phyloP scores from a whole-genome alignment of 139 green algal genomes.

The Chlorella sp. region DNA sequence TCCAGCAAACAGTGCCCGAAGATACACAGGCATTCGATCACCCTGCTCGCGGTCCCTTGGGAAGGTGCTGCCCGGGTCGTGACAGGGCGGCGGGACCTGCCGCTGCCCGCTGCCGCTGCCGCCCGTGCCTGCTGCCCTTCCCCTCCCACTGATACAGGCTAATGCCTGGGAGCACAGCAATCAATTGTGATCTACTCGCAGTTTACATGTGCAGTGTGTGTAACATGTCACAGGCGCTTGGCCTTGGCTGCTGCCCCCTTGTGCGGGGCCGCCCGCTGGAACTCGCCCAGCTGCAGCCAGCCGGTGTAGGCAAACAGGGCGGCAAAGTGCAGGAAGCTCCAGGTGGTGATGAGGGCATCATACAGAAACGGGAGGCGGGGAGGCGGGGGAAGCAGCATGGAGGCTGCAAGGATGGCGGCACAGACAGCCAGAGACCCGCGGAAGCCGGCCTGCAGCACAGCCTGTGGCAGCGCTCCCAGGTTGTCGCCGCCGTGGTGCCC shows the following conservation, averaged over 20 bases:
- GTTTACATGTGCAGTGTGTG: background rate
- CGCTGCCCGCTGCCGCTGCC: too few relatives aligned
- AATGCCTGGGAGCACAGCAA: too few relatives aligned
- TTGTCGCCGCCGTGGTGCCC: background rate
- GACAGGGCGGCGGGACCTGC: too few relatives aligned
- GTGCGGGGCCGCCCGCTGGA: background rate
- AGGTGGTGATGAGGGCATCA: constrained; percentile 42
- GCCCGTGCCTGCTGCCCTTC: too few relatives aligned
- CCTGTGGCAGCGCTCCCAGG: background rate
- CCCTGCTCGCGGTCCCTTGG: too few relatives aligned
- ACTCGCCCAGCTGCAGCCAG: constrained; percentile 10
- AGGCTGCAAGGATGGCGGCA: background rate
- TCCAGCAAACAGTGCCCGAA: too few relatives aligned
- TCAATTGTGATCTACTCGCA: background rate
- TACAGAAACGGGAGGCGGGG: constrained; percentile 39
- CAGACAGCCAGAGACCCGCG: background rate
- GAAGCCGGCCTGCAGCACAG: background rate
- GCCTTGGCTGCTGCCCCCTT: background rate
- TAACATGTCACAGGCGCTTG: constrained; percentile 8
- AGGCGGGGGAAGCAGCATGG: constrained; percentile 30
- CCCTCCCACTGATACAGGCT: too few relatives aligned
- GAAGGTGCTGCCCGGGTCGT: too few relatives aligned
- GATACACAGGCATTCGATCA: too few relatives aligned
- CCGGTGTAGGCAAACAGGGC: constrained; percentile 27
- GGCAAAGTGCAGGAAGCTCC: constrained; percentile 38